Conservation (phyloP, 108 stramenopile species). For the Fistulifera pelliculosa region DNA sequence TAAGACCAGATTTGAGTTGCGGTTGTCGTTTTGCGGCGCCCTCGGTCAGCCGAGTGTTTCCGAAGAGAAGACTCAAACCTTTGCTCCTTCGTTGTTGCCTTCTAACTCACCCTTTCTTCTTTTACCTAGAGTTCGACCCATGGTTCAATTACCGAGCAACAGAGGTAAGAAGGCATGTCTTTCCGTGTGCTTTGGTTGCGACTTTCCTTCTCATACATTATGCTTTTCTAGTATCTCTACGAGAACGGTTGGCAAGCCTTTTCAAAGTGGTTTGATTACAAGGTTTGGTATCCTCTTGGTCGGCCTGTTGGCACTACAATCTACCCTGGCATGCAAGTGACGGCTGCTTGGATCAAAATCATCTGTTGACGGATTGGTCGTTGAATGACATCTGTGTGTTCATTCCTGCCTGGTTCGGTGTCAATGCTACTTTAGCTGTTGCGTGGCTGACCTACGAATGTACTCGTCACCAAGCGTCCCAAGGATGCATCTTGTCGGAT, state of each 20-base stretch:
- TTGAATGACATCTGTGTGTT: constrained; percentile 91
- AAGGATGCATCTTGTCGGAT: constrained; percentile 40
- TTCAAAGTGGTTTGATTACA: constrained; percentile 86
- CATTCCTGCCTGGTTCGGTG: constrained; percentile 90
- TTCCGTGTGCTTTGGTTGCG: too few species aligned
- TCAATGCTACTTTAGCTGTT: constrained; percentile 55
- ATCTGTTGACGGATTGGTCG: constrained; percentile 53
- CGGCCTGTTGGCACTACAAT: constrained; percentile 97
- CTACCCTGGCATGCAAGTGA: constrained; percentile 97
- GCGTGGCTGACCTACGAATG: constrained; percentile 45
- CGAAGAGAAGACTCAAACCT: too few species aligned
- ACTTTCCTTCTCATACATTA: too few species aligned
- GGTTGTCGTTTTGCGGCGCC: too few species aligned
- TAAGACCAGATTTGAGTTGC: too few species aligned
- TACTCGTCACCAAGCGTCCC: constrained; percentile 12
- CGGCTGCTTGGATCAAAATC: constrained; percentile 81
- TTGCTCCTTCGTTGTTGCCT: too few species aligned
- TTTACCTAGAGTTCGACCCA: constrained; percentile 89
- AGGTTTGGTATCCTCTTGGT: constrained; percentile 93
- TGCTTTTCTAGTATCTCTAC: constrained; percentile 26
- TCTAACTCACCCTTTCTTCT: too few species aligned
- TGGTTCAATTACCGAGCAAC: constrained; percentile 92
- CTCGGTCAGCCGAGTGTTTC: too few species aligned
- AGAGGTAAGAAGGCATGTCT: constrained; percentile 19
- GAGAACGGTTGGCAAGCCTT: constrained; percentile 48